phyloP scores from a whole-genome alignment of 805 yeast species.

The Jamesozyma jinghongensis region DNA sequence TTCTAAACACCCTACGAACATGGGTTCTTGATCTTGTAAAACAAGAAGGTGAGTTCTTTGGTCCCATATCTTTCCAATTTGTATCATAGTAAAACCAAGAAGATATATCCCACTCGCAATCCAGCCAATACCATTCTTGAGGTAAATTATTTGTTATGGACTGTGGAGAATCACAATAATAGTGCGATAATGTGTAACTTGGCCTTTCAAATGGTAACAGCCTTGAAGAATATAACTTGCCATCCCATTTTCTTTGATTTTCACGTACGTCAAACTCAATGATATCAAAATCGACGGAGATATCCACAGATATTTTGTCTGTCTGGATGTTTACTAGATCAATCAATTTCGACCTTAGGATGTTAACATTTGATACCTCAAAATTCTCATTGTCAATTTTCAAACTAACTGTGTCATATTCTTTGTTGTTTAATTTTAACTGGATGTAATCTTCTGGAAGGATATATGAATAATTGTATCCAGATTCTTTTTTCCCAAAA shows the following conservation, averaged over 20 bases:
- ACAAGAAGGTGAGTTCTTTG: conserved; percentile 17
- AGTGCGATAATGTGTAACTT: background rate
- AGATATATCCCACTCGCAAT: conserved; percentile 20
- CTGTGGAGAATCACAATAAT: background rate
- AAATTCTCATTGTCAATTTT: background rate
- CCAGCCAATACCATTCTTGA: conserved; percentile 23
- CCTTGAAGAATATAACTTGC: conserved; percentile 16
- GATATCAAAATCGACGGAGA: conserved; percentile 4
- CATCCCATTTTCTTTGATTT: conserved; percentile 27
- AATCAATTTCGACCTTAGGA: background rate
- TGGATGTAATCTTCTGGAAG: too few relatives aligned
- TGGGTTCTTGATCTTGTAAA: conserved; percentile 23
- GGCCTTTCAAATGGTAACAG: conserved; percentile 22
- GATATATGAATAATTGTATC: too few relatives aligned
- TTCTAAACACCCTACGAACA: conserved; percentile 16
- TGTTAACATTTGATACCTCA: background rate
- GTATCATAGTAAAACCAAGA: conserved; percentile 24
- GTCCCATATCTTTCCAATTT: conserved; percentile 21
- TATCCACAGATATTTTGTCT: background rate
- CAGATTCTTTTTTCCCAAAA: too few relatives aligned
- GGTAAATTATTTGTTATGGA: conserved; percentile 3
- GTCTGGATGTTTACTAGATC: background rate
- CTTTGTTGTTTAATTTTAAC: too few relatives aligned
- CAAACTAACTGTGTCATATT: background rate
- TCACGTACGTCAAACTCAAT: conserved; percentile 21